Conservation (phyloP, 345 rosid species). For the Gossypium anomalum region DNA sequence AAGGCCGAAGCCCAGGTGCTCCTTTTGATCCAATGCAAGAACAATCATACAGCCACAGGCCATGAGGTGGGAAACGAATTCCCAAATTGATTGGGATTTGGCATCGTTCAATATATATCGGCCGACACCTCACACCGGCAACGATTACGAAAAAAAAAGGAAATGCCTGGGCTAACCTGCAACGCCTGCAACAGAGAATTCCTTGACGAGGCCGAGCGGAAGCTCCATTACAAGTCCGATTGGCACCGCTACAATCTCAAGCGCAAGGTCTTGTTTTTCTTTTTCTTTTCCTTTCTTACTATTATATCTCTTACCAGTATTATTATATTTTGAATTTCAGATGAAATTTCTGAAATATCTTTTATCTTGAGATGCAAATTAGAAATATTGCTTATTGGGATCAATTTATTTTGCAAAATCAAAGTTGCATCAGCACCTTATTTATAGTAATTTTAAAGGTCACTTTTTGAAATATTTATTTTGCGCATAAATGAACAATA, state of each 20-base stretch:
- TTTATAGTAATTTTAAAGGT: too few species aligned
- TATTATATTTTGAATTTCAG: too few species aligned
- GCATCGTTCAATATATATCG: neutral
- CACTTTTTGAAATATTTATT: neutral
- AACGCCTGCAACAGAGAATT: constrained; percentile 89
- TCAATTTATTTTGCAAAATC: neutral
- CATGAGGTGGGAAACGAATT: too few species aligned
- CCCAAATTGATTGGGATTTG: too few species aligned
- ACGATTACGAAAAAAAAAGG: neutral
- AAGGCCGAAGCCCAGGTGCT: too few species aligned
- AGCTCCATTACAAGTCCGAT: constrained; percentile 86
- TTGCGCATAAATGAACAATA: neutral
- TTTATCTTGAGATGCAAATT: neutral
- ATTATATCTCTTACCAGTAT: neutral
- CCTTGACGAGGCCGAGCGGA: constrained; percentile 66
- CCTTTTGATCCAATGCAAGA: too few species aligned
- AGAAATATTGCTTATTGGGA: neutral
- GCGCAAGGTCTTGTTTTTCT: constrained; percentile 59
- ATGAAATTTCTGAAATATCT: neutral
- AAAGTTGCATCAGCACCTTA: neutral
- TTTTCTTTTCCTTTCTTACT: neutral
- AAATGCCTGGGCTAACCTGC: constrained; percentile 77
- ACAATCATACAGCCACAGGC: too few species aligned
- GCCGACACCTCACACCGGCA: too few species aligned
- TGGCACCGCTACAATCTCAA: constrained; percentile 99